Evolutionary conservation across 768 basidiomycete genomes (phyloP), one percentile per base, ranked within the genome.

Genomic region (Crassisporium funariophilum): DNA sequence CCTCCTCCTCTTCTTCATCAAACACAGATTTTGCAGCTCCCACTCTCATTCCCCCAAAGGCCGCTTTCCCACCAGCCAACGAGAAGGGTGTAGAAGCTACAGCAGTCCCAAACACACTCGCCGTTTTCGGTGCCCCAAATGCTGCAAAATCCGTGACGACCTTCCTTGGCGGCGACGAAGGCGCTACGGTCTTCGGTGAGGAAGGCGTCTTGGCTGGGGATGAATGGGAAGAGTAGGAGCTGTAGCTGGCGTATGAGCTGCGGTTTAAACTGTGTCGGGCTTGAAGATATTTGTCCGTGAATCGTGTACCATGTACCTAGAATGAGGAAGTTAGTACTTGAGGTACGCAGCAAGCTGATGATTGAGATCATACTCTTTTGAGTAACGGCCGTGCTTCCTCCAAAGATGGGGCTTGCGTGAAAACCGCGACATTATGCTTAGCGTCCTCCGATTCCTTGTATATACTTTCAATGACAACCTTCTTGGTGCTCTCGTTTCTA

Each of bases 401-500:
- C 48, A 97, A 68, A 25, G 80, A 78, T 2, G 80, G 69, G 1
- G 93, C 83, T 47, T 83, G 77, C 60, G 78, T 84, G 74, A 94
- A 98, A 3, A 91, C 83, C 17, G 80, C 70, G 8, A 98, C 92
- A 63, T 98, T 98, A 67, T 97, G 92, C 53, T 77, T 77, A 8
- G 91, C 86, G 64, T 95, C 92, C 19, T 86, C 84, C 1, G 88
- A 87, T 6, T 95, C 91, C 57, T 86, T 88, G 71, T 98, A 98
- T 60, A 98, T 98, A 53, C 91, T 94, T 64, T 97, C 94, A 52
- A 98, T 88, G 46, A 93, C 86, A 39, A 98, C 86, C 66, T 94
- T 92, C 75, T 97, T 98, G 46, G 95, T 98, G 70, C 86, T 94
- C 67, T 98, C 95, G 57, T 97, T 97, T 46, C 95, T 79, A 41